These are phyloP conservation scores for Blastomyces emzantsi DNA, from an alignment of 2,329 filamentous ascomycete genomes.

Conservation along the genomic window DNA sequence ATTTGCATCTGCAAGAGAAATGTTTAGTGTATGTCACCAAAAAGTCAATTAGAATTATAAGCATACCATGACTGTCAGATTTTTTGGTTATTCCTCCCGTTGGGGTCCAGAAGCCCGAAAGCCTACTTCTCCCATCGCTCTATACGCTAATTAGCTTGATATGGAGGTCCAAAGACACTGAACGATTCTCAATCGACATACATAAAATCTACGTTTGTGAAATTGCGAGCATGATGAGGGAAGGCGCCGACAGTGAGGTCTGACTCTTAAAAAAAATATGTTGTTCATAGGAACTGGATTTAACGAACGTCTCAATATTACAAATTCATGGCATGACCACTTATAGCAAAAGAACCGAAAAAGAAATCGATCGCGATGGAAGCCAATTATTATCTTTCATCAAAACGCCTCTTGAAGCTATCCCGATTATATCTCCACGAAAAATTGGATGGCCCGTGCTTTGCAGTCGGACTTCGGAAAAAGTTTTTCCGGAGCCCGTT, in stretches of 20 bases:
- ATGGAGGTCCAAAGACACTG: background rate
- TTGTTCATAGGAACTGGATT: background rate
- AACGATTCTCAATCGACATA: slow-evolving; percentile 21
- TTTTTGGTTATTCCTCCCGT: slow-evolving; percentile 56
- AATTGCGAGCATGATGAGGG: background rate
- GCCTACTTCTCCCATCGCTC: slow-evolving; percentile 49
- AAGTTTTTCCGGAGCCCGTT: slow-evolving; percentile 9
- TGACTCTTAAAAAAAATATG: background rate
- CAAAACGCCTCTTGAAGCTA: no score
- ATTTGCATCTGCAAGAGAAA: slow-evolving; percentile 47
- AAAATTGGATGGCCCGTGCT: slow-evolving; percentile 2
- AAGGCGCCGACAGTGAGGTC: background rate
- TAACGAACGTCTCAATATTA: background rate
- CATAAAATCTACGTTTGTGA: slow-evolving; percentile 27
- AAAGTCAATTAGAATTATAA: background rate
- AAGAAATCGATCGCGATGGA: background rate
- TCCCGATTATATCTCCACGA: no score
- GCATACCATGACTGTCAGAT: slow-evolving; percentile 39
- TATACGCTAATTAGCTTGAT: slow-evolving; percentile 22
- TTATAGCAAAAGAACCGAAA: background rate
- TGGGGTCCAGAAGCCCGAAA: slow-evolving; percentile 73
- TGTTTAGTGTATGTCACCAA: slow-evolving; percentile 1
- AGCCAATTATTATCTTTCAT: background rate
- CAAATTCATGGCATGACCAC: background rate
- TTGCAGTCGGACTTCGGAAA: background rate